Evolutionary conservation across 2,329 filamentous ascomycete genomes (phyloP).

Genomic region (Alternaria ventricosa): DNA sequence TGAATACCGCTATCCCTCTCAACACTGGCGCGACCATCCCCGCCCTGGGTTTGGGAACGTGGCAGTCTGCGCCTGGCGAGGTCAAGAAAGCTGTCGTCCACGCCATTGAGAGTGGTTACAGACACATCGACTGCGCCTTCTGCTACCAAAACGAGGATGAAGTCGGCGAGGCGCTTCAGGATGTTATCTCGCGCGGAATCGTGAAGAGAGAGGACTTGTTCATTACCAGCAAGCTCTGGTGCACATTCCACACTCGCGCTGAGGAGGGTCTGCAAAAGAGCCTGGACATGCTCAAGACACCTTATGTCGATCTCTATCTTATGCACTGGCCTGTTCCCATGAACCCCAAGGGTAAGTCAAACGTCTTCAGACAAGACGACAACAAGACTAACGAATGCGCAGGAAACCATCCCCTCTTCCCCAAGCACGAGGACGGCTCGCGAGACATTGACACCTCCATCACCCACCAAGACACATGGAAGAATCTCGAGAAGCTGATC

Average conservation of each 20-base stretch:
- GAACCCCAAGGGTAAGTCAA: slow-evolving; percentile 70
- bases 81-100: slow-evolving; percentile 57
- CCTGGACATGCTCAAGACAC: slow-evolving; percentile 74
- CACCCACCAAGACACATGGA: slow-evolving; percentile 79
- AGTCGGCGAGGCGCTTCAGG: slow-evolving; percentile 77
- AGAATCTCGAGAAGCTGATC: slow-evolving; percentile 71
- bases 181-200: slow-evolving; percentile 71
- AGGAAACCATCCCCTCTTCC: slow-evolving; percentile 76
- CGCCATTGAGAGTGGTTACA: slow-evolving; percentile 58
- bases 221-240: slow-evolving; percentile 86
- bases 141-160: slow-evolving; percentile 84
- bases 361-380: background rate
- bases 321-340: slow-evolving; percentile 85
- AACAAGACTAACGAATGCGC: background rate
- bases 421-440: slow-evolving; percentile 73
- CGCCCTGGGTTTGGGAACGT: slow-evolving; percentile 49
- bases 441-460: slow-evolving; percentile 74
- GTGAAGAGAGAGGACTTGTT: slow-evolving; percentile 81
- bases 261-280: slow-evolving; percentile 75
- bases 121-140: slow-evolving; percentile 73
- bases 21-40: slow-evolving; percentile 51
- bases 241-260: slow-evolving; percentile 74
- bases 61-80: slow-evolving; percentile 53
- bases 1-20: slow-evolving; percentile 49
- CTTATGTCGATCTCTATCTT: slow-evolving; percentile 82